Evolutionary conservation across 768 basidiomycete species (phyloP).

Genomic region (Dioszegia aurantiaca): DNA sequence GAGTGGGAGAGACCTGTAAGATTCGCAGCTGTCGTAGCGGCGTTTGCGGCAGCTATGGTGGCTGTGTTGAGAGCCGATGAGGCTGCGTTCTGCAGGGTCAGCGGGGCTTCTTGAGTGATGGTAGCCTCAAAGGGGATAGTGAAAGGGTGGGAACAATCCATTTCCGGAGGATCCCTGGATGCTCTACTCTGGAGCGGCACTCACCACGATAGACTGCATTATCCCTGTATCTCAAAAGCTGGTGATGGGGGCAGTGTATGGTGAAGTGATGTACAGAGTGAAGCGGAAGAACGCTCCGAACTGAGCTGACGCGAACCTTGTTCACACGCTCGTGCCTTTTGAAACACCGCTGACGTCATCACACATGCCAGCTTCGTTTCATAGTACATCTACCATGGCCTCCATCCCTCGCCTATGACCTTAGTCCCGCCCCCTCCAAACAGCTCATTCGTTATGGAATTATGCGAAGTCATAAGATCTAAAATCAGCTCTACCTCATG

Average conservation of each 20-base stretch:
- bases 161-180: no score
- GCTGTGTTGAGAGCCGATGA: conserved; percentile 14
- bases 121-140: no score
- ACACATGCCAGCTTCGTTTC: not conserved
- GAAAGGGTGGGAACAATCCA: no score
- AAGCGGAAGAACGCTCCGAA: not conserved
- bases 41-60: conserved; percentile 14
- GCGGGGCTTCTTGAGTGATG: no score
- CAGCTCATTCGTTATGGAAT: conserved; percentile 48
- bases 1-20: conserved; percentile 26
- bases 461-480: conserved; percentile 52
- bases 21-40: conserved; percentile 11
- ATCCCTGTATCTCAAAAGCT: conserved; percentile 6
- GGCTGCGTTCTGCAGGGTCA: conserved; percentile 16
- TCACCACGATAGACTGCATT: conserved; percentile 32
- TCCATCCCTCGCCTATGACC: conserved; percentile 38
- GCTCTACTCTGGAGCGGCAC: not conserved
- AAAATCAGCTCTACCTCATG: not conserved
- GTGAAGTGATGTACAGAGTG: not conserved
- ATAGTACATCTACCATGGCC: conserved; percentile 35
- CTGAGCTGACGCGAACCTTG: no score
- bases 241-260: not conserved
- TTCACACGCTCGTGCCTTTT: not conserved
- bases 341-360: no score
- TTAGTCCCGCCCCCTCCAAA: conserved; percentile 35